A percentile compares a stretch with the other conserved stretches of the same genome.
These are phyloP conservation scores for Scortechinia acanthostroma DNA, from an alignment of 2,329 filamentous ascomycete species.

Conservation along the genomic window DNA sequence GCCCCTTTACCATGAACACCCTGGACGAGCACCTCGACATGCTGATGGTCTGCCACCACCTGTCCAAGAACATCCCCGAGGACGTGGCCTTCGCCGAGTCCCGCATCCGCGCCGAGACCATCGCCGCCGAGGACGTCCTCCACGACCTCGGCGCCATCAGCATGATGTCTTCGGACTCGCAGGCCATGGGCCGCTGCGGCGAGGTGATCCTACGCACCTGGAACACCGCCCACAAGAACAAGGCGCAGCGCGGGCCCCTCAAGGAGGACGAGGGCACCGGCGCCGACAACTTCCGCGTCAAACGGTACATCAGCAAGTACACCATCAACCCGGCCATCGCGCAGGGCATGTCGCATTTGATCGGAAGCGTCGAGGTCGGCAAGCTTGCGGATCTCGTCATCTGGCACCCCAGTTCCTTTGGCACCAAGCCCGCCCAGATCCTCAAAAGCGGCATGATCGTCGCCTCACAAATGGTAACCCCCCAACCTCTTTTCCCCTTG, in stretches of 20 bases:
- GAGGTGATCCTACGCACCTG: constrained; percentile 89
- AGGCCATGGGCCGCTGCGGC: constrained; percentile 93
- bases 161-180: constrained; percentile 94
- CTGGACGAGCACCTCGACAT: constrained; percentile 95
- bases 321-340: constrained; percentile 89
- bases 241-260: constrained; percentile 71
- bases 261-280: constrained; percentile 71
- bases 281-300: constrained; percentile 86
- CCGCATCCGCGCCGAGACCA: constrained; percentile 90
- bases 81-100: constrained; percentile 93
- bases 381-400: constrained; percentile 85
- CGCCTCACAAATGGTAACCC: constrained; percentile 71
- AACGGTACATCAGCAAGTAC: constrained; percentile 90
- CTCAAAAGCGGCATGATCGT: constrained; percentile 84
- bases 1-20: constrained; percentile 85
- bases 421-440: constrained; percentile 74
- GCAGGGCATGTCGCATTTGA: constrained; percentile 80
- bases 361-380: constrained; percentile 81
- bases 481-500: constrained; percentile 3
- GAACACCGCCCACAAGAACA: constrained; percentile 98
- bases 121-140: constrained; percentile 90
- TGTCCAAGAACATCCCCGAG: constrained; percentile 86
- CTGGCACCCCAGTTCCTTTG: constrained; percentile 81
- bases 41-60: constrained; percentile 95
- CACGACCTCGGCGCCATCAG: constrained; percentile 91